Conservation (phyloP, 148 eudicot species). For the Talinum fruticosum region DNA sequence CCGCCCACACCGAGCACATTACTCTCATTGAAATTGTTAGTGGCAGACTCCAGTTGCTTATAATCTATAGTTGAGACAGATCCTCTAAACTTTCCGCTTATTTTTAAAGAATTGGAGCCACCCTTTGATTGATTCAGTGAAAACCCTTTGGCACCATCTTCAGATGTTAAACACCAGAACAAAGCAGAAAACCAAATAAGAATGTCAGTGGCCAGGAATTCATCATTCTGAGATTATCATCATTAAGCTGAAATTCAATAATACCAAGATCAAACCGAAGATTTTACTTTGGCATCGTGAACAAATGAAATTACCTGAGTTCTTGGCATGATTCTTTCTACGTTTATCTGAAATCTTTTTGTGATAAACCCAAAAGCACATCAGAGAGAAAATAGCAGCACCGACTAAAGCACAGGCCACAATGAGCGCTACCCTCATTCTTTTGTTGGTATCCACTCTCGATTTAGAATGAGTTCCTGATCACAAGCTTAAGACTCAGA, state of each 20-base stretch:
- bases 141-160: constrained; percentile 31
- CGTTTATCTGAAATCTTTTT: constrained; percentile 42
- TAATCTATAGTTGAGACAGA: constrained; percentile 44
- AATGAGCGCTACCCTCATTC: constrained; percentile 40
- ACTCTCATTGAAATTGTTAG: constrained; percentile 40
- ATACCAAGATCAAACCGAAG: neutral
- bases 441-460: constrained; percentile 38
- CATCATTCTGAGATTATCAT: neutral
- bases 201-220: constrained; percentile 1
- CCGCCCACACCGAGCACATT: constrained; percentile 57
- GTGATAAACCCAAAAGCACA: constrained; percentile 49
- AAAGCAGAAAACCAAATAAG: constrained; percentile 1
- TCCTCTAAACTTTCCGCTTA: constrained; percentile 28
- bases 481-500: constrained; percentile 19
- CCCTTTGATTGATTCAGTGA: constrained; percentile 33
- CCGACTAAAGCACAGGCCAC: constrained; percentile 49
- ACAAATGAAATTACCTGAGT: constrained; percentile 35
- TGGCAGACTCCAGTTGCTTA: constrained; percentile 50
- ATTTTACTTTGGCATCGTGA: constrained; percentile 1
- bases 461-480: constrained; percentile 36
- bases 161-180: constrained; percentile 11
- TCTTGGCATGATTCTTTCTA: constrained; percentile 28
- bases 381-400: constrained; percentile 37
- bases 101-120: constrained; percentile 29
- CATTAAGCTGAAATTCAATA: neutral